phyloP scores from a whole-genome alignment of 768 basidiomycete genomes.

The Sarcomyxa edulis region DNA sequence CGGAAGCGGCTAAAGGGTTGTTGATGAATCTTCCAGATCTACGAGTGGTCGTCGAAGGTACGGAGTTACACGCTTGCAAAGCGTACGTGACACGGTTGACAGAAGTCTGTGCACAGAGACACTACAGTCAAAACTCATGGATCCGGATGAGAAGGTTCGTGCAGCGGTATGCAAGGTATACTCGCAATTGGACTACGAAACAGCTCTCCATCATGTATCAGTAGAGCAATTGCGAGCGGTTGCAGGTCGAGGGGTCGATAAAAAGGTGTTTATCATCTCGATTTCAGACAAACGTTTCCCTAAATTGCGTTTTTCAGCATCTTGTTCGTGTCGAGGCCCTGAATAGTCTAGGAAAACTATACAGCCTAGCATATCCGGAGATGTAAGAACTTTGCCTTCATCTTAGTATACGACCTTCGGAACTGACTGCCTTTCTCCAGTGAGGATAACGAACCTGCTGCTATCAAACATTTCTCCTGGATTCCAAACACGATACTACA shows the following conservation, averaged over 20 bases:
- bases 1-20: conserved; percentile 63
- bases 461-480: conserved; percentile 84
- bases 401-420: not conserved
- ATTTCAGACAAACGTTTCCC: not conserved
- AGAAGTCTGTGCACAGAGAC: conserved; percentile 35
- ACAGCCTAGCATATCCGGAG: conserved; percentile 78
- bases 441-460: conserved; percentile 71
- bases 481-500: conserved; percentile 76
- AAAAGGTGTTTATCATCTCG: conserved; percentile 56
- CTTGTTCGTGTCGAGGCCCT: conserved; percentile 72
- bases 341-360: conserved; percentile 71
- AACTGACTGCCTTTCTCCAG: conserved; percentile 31
- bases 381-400: conserved; percentile 59
- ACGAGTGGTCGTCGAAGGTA: conserved; percentile 69
- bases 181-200: conserved; percentile 86
- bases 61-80: conserved; percentile 14
- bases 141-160: conserved; percentile 91
- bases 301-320: conserved; percentile 32
- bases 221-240: conserved; percentile 55
- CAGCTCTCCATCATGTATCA: conserved; percentile 76
- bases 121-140: conserved; percentile 61
- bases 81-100: not conserved
- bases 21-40: conserved; percentile 64
- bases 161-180: conserved; percentile 80
- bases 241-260: conserved; percentile 74